A percentile compares a stretch with the other conserved stretches of the same genome.
Conservation (phyloP, 2,329 filamentous ascomycete genomes). For the Colletotrichum sp. region DNA sequence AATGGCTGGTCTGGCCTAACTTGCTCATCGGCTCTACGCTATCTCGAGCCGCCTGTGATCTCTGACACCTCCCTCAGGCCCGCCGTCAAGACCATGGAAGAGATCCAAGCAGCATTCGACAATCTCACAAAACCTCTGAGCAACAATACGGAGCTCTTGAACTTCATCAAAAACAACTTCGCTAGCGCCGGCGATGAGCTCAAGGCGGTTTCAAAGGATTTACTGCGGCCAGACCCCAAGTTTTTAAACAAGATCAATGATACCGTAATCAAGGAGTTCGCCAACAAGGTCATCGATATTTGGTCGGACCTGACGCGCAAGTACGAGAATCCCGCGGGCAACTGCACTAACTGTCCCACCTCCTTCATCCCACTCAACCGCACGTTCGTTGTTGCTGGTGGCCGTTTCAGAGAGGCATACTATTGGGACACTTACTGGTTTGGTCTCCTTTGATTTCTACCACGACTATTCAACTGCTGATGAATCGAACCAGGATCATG, state of each 20-base stretch:
- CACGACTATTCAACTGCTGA: constrained; percentile 29
- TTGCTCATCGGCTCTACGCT: neutral
- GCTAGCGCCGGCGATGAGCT: constrained; percentile 68
- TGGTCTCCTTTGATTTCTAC: neutral
- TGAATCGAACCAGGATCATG: constrained; percentile 51
- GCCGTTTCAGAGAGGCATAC: constrained; percentile 74
- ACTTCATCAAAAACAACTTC: constrained; percentile 69
- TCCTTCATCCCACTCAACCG: constrained; percentile 72
- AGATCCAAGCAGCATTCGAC: constrained; percentile 67
- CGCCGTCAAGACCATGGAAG: constrained; percentile 61
- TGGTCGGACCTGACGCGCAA: constrained; percentile 71
- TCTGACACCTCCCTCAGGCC: constrained; percentile 48
- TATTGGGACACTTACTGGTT: constrained; percentile 70
- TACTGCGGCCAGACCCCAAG: constrained; percentile 59
- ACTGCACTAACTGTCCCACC: constrained; percentile 64
- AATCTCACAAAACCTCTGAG: constrained; percentile 63
- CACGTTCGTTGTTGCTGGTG: constrained; percentile 73
- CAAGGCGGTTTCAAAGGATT: constrained; percentile 52
- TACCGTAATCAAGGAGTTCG: constrained; percentile 64
- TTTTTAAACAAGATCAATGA: constrained; percentile 65
- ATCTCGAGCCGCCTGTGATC: neutral
- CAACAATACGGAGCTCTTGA: constrained; percentile 67
- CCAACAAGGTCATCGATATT: constrained; percentile 68
- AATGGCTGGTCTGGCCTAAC: neutral
- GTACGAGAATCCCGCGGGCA: constrained; percentile 55